Evolutionary conservation across 2,329 filamentous ascomycete genomes (phyloP), one percentile per base, ranked within the genome.

Genomic region (Penicillium sp.): DNA sequence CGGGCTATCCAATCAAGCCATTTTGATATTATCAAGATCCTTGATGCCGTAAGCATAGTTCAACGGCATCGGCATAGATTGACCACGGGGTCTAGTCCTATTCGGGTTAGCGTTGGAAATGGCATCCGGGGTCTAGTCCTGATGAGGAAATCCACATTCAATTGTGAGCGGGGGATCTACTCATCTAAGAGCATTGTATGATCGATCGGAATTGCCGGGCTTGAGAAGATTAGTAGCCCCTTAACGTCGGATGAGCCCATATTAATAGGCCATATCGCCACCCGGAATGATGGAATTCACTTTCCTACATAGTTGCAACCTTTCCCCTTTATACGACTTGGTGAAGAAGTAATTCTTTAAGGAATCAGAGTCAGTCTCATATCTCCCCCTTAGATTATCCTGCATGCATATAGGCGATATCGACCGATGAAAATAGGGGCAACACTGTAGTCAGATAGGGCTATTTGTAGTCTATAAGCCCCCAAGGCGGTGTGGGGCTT

Each of bases 81-180:
- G 19, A 37, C 26, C 39, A 49, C 48, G 48, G 48, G 48, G 48
- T 50, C 48, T 50, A 50, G 48, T 50, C 48, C 51, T 47, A 43
- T 47, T 51, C 21, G n/a, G 41, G 48, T 22, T 51, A 56, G 48
- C 7, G 19, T 11, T 5, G 10, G 7, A 6, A 27, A 3, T n/a
- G 48, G 9, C 26, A 24, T 55, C 31, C 64, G 64, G 65, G 49
- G 63, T 62, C 63, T 68, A 68, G 65, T 68, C 65, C 60, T 49
- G 3, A 62, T 65, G 54, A 1, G 58, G 60, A 21, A 56, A 46
- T 44, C 9, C n/a, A 26, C 27, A 35, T 27, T 31, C n/a, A 14
- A 33, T 24, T 16, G 14, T 26, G 27, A 35, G 39, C 49, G 50
- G 39, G 50, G 41, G 41, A 46, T 46, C 31, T 31, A 31, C 50